A percentile compares a stretch with the other conserved stretches of the same genome.
These are phyloP conservation scores for Meyerozyma smithsonii DNA, from an alignment of 1,139 yeast species.

Conservation along the genomic window DNA sequence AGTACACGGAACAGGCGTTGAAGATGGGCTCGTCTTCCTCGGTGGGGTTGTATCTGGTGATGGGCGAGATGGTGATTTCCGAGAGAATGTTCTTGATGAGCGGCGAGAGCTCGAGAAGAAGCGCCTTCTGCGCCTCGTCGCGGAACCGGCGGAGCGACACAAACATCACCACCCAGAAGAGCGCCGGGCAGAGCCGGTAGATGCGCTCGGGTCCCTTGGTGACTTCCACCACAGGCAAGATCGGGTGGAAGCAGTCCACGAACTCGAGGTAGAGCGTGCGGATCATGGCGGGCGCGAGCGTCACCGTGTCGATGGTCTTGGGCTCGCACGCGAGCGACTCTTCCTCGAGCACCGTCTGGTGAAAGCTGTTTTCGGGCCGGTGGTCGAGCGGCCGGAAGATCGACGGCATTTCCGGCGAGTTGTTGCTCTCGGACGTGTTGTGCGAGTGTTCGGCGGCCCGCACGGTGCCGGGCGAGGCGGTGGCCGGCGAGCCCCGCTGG, in stretches of 20 bases:
- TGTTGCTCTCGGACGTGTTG: constrained; percentile 19
- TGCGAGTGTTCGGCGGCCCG: constrained; percentile 5
- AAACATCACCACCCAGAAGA: constrained; percentile 92
- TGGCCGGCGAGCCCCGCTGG: constrained; percentile 5
- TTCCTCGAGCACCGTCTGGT: constrained; percentile 24
- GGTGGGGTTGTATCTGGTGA: constrained; percentile 73
- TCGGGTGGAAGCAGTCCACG: constrained; percentile 71
- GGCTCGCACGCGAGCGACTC: constrained; percentile 50
- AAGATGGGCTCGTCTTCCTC: constrained; percentile 74
- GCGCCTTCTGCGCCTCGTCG: constrained; percentile 30
- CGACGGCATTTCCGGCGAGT: constrained; percentile 33
- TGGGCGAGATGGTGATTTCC: constrained; percentile 86
- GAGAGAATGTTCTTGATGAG: constrained; percentile 72
- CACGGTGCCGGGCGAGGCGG: neutral
- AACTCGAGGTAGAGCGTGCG: constrained; percentile 65
- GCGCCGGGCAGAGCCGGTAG: constrained; percentile 73
- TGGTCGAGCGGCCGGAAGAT: constrained; percentile 14
- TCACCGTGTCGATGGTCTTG: constrained; percentile 64
- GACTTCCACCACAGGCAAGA: constrained; percentile 83
- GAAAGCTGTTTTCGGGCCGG: neutral
- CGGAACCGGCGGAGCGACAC: constrained; percentile 65
- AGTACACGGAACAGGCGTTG: constrained; percentile 88
- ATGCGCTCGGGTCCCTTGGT: constrained; percentile 76
- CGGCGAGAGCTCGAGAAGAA: constrained; percentile 57
- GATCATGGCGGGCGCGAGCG: constrained; percentile 58